Percentiles rank a stretch among this genome's conserved stretches.
Evolutionary conservation across 2,329 filamentous ascomycete genomes (phyloP).

Genomic region (Neoscytalidium dimidiatum): DNA sequence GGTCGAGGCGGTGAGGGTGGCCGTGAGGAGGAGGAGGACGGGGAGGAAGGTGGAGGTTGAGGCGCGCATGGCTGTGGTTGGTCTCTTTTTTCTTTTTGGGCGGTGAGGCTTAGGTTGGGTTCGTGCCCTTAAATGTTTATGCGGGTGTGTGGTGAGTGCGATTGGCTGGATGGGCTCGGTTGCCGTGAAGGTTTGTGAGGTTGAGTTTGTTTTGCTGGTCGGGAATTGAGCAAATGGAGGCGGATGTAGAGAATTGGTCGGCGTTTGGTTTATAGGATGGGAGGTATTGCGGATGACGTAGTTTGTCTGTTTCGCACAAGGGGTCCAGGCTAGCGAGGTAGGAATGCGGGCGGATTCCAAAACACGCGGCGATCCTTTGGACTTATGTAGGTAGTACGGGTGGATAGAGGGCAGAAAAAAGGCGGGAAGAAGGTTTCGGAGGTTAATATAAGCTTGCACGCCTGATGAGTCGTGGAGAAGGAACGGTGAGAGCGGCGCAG

Average conservation of each 20-base stretch:
- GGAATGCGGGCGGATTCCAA: not conserved
- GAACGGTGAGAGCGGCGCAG: not conserved
- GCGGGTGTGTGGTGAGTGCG: not conserved
- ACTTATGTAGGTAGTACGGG: not conserved
- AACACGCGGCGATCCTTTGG: not conserved
- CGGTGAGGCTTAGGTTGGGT: not conserved
- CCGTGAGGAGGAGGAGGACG: not conserved
- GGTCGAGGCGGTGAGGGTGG: not conserved
- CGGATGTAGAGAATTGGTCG: not conserved
- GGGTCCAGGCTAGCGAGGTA: not conserved
- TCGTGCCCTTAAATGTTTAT: too few relatives aligned
- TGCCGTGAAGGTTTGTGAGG: not conserved
- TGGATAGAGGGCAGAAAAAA: too few relatives aligned
- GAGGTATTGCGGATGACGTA: not conserved
- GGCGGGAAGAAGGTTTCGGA: not conserved
- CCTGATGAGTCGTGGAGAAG: not conserved
- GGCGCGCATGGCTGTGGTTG: not conserved
- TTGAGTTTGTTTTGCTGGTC: not conserved
- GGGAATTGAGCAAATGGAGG: not conserved
- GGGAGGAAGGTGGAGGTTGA: not conserved
- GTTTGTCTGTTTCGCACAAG: not conserved
- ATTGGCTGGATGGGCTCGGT: not conserved
- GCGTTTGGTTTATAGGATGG: not conserved
- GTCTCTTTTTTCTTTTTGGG: not conserved
- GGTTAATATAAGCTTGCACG: not conserved